A percentile compares a stretch with the other conserved stretches of the same genome.
Evolutionary conservation across 371 early-diverging fungal species (phyloP).

Genomic region (Mucor ambiguus): DNA sequence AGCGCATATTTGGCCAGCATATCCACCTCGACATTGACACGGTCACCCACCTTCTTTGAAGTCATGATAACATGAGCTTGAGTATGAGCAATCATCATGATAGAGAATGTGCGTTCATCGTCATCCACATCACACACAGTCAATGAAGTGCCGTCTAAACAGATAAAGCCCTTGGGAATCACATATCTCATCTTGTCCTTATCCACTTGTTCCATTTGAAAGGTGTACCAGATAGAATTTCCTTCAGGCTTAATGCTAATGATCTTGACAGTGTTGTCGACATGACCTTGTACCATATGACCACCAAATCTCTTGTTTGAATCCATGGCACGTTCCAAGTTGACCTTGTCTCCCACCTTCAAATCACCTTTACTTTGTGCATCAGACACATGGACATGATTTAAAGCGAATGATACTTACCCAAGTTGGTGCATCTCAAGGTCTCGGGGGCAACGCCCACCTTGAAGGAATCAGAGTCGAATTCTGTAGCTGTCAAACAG

Average conservation of each 20-base stretch:
- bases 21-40: constrained; percentile 95
- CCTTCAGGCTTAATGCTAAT: constrained; percentile 79
- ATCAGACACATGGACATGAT: not conserved
- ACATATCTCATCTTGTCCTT: constrained; percentile 79
- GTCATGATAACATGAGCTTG: constrained; percentile 87
- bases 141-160: constrained; percentile 92
- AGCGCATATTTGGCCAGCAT: constrained; percentile 96
- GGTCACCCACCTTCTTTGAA: constrained; percentile 68
- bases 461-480: constrained; percentile 80
- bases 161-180: constrained; percentile 93
- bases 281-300: constrained; percentile 97
- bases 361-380: constrained; percentile 59
- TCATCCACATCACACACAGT: constrained; percentile 92
- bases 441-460: constrained; percentile 94
- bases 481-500: constrained; percentile 95
- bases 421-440: constrained; percentile 87
- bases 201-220: constrained; percentile 61
- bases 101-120: constrained; percentile 71
- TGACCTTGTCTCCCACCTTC: constrained; percentile 80
- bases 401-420: constrained; percentile 37
- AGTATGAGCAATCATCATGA: constrained; percentile 96
- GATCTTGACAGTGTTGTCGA: constrained; percentile 86
- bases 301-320: constrained; percentile 91
- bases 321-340: constrained; percentile 93
- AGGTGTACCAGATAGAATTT: constrained; percentile 84